Evolutionary conservation across 192 early-diverging fungal genomes (phyloP).

Genomic region (Coemansia pectinata): DNA sequence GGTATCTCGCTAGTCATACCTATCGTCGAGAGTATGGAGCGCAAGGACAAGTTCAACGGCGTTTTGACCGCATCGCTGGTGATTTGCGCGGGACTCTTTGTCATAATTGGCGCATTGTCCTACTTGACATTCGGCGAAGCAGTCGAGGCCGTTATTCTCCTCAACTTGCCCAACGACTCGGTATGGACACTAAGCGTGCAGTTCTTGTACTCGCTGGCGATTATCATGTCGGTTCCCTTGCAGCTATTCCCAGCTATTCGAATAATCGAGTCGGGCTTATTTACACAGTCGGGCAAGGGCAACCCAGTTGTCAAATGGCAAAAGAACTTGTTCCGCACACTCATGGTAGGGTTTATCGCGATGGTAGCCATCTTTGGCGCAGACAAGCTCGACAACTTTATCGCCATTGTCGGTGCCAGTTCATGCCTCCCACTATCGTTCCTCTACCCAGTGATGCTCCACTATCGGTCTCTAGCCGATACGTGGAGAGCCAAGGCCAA

Average conservation of each 20-base stretch:
- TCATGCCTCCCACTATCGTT: constrained; percentile 74
- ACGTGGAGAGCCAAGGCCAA: constrained; percentile 52
- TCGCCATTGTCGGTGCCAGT: constrained; percentile 79
- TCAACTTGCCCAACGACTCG: constrained; percentile 76
- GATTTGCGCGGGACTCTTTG: constrained; percentile 77
- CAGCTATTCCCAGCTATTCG: constrained; percentile 92
- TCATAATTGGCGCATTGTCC: constrained; percentile 75
- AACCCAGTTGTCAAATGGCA: constrained; percentile 80
- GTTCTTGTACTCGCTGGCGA: constrained; percentile 86
- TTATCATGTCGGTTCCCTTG: constrained; percentile 90
- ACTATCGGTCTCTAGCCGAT: constrained; percentile 65
- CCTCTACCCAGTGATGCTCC: constrained; percentile 87
- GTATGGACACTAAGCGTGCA: constrained; percentile 73
- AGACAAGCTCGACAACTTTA: constrained; percentile 78
- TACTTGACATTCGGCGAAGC: constrained; percentile 85
- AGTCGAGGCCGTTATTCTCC: constrained; percentile 84
- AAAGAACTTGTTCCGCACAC: constrained; percentile 78
- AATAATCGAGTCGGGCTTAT: constrained; percentile 88
- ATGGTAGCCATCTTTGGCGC: constrained; percentile 75
- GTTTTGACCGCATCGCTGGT: constrained; percentile 82
- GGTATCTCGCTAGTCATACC: constrained; percentile 83
- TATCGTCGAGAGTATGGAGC: constrained; percentile 82
- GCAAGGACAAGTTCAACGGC: constrained; percentile 80
- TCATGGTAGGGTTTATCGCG: constrained; percentile 68
- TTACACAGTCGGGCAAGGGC: constrained; percentile 79